Percentiles rank a stretch among this genome's conserved stretches.
Conservation (phyloP, 768 basidiomycete genomes). For the Leccinum rimulosum region DNA sequence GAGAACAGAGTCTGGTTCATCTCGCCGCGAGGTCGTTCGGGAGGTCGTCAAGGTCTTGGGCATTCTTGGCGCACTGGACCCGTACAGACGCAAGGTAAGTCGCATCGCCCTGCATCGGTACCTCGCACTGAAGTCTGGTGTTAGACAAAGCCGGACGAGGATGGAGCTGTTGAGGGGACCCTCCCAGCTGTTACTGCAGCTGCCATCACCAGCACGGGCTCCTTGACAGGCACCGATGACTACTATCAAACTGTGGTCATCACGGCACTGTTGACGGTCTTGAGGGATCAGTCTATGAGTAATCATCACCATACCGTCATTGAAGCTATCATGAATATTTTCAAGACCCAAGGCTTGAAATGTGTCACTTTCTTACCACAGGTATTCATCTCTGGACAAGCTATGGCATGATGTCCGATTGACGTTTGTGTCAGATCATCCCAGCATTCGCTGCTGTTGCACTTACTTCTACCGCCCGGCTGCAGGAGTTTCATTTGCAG, state of each 20-base stretch:
- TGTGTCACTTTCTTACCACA: conserved; percentile 95
- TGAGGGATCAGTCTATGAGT: conserved; percentile 86
- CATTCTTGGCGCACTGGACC: conserved; percentile 93
- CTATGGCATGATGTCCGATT: conserved; percentile 6
- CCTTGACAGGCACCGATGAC: conserved; percentile 76
- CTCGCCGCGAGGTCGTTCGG: conserved; percentile 86
- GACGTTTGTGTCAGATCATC: conserved; percentile 60
- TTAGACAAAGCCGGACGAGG: conserved; percentile 63
- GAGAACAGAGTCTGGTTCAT: conserved; percentile 70
- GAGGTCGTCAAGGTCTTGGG: conserved; percentile 96
- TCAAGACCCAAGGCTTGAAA: conserved; percentile 96
- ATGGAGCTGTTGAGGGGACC: conserved; percentile 55
- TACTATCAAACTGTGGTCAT: conserved; percentile 98
- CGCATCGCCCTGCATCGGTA: not conserved
- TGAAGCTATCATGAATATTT: conserved; percentile 98
- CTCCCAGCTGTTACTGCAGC: conserved; percentile 66
- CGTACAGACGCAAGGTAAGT: conserved; percentile 87
- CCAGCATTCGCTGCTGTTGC: conserved; percentile 93
- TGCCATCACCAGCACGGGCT: conserved; percentile 58
- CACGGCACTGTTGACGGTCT: conserved; percentile 76
- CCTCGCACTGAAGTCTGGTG: conserved; percentile 8
- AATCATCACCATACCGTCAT: conserved; percentile 91
- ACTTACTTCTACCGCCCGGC: conserved; percentile 71
- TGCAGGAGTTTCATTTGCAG: conserved; percentile 92
- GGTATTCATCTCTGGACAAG: conserved; percentile 39